A percentile compares a stretch with the other conserved stretches of the same genome.
phyloP scores from a whole-genome alignment of 768 basidiomycete genomes.

The Crucibulum laeve region DNA sequence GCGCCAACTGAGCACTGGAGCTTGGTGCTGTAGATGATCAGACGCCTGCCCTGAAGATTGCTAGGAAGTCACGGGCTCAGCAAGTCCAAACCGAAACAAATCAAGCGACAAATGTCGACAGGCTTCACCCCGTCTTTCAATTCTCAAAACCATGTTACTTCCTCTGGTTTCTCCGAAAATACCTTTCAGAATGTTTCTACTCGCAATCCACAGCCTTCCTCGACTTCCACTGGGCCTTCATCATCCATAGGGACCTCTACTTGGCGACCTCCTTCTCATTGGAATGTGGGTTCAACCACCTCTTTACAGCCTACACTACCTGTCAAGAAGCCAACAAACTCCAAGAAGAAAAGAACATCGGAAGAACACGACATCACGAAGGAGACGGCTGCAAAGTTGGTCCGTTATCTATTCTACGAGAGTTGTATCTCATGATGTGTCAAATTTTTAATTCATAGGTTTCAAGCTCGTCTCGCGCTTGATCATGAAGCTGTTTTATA shows the following conservation, averaged over 20 bases:
- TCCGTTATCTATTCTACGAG: constrained; percentile 2
- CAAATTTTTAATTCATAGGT: constrained; percentile 37
- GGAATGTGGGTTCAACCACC: constrained; percentile 8
- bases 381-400: constrained; percentile 48
- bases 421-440: neutral
- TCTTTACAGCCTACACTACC: constrained; percentile 5
- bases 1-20: too few species aligned
- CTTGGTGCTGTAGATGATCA: too few species aligned
- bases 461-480: constrained; percentile 48
- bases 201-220: constrained; percentile 15
- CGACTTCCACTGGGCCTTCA: constrained; percentile 13
- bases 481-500: constrained; percentile 60
- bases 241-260: constrained; percentile 21
- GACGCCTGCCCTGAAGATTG: constrained; percentile 34
- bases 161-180: constrained; percentile 12
- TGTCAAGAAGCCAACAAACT: constrained; percentile 17
- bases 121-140: constrained; percentile 29
- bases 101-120: constrained; percentile 38
- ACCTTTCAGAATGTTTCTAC: constrained; percentile 10
- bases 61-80: constrained; percentile 30
- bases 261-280: constrained; percentile 18
- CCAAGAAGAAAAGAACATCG: constrained; percentile 34
- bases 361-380: constrained; percentile 50
- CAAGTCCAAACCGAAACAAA: constrained; percentile 34
- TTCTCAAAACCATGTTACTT: constrained; percentile 19